Evolutionary conservation across 106 monocot species (phyloP).

Genomic region (Alisma plantagoaquatica): DNA sequence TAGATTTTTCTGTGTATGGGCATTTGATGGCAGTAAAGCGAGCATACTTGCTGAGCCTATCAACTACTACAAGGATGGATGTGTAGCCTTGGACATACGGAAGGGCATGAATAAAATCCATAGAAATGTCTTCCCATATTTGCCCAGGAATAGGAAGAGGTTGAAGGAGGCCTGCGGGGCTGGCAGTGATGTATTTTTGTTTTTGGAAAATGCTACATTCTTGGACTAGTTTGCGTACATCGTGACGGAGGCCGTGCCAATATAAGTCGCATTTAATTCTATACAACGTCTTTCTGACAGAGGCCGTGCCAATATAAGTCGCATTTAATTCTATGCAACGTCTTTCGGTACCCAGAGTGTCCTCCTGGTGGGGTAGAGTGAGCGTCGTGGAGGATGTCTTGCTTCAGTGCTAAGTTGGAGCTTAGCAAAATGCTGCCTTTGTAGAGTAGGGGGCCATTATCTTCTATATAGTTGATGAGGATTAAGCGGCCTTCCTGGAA

Average conservation of each 20-base stretch:
- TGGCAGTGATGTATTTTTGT: neutral
- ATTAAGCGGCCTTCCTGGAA: no score
- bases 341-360: neutral
- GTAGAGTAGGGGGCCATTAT: neutral
- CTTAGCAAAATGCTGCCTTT: neutral
- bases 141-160: slow-evolving; percentile 6
- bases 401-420: no score
- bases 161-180: slow-evolving; percentile 6
- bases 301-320: slow-evolving; percentile 5
- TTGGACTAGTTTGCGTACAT: neutral
- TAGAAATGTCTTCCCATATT: slow-evolving; percentile 8
- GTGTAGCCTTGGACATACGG: neutral
- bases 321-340: neutral
- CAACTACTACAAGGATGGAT: slow-evolving; percentile 11
- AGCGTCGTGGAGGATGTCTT: neutral
- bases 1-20: neutral
- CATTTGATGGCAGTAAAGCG: slow-evolving; percentile 4
- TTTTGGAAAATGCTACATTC: neutral
- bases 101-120: slow-evolving; percentile 18
- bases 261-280: no score
- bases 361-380: neutral
- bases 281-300: no score
- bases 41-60: slow-evolving; percentile 6
- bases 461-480: neutral
- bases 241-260: no score